phyloP scores from a whole-genome alignment of 192 early-diverging fungal genomes.

The Gonapodya prolifera region DNA sequence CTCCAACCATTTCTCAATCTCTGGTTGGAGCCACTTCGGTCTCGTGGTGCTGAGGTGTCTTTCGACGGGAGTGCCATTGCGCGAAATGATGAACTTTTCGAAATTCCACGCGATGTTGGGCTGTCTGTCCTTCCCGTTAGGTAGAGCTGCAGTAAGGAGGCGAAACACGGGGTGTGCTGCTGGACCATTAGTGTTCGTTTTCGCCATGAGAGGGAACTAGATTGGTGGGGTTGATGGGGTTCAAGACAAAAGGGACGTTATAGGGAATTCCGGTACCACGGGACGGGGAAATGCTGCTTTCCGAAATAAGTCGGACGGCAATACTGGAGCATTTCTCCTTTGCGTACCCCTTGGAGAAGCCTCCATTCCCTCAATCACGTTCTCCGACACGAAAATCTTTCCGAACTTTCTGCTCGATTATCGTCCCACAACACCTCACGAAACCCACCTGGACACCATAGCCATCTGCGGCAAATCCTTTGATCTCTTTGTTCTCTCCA shows the following conservation, averaged over 20 bases:
- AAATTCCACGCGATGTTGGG: neutral
- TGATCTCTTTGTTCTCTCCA: slow-evolving; percentile 4
- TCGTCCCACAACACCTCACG: too few species aligned
- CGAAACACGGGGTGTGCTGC: neutral
- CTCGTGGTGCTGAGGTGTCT: slow-evolving; percentile 47
- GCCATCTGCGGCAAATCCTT: neutral
- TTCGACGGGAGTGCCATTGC: slow-evolving; percentile 46
- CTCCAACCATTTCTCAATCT: slow-evolving; percentile 41
- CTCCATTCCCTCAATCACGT: too few species aligned
- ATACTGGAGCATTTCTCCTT: too few species aligned
- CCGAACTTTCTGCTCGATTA: neutral
- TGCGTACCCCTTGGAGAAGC: too few species aligned
- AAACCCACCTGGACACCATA: slow-evolving; percentile 23
- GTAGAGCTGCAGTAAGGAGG: neutral
- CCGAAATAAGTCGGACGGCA: too few species aligned
- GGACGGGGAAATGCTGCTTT: too few species aligned
- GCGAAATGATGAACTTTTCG: slow-evolving; percentile 61
- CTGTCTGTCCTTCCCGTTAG: neutral
- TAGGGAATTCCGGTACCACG: too few species aligned
- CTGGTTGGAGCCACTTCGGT: slow-evolving; percentile 41
- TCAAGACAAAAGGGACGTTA: too few species aligned
- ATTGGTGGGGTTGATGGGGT: neutral
- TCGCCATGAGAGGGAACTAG: slow-evolving; percentile 72
- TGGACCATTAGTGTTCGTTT: slow-evolving; percentile 66
- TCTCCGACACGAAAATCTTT: neutral